phyloP scores from a whole-genome alignment of 169 alveolate species.

The Perkinsus chesapeaki region DNA sequence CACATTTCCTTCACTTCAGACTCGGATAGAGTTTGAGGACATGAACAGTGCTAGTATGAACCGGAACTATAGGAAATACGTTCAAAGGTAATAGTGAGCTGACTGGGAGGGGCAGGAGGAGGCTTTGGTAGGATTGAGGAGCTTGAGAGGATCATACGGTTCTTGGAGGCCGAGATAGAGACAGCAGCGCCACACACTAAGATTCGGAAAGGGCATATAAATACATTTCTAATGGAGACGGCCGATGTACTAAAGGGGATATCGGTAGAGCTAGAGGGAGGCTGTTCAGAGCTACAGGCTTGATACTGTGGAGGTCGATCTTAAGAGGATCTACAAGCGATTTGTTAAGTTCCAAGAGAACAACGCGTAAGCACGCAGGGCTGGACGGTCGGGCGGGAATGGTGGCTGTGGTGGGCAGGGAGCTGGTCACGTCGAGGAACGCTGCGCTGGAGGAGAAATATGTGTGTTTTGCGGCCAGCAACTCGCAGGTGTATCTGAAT shows the following conservation, averaged over 20 bases:
- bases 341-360: background rate
- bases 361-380: background rate
- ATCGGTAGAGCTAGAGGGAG: background rate
- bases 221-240: background rate
- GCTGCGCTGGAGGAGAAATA: background rate
- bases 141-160: conserved; percentile 77
- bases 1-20: background rate
- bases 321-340: conserved; percentile 43
- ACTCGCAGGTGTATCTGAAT: background rate
- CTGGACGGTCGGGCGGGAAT: too few relatives aligned
- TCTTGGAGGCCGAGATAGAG: conserved; percentile 35
- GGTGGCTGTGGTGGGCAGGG: background rate
- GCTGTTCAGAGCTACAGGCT: background rate
- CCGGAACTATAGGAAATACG: conserved; percentile 72
- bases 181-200: conserved; percentile 2
- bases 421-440: background rate
- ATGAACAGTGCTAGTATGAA: background rate
- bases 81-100: conserved; percentile 51
- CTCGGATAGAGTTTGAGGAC: background rate
- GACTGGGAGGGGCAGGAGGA: background rate
- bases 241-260: background rate
- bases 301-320: conserved; percentile 52
- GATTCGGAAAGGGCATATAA: background rate
- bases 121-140: conserved; percentile 51
- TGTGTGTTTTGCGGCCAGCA: background rate